Base-by-base conservation (phyloP, 148 eudicot genomes). In the Spergularia bocconei region DNA sequence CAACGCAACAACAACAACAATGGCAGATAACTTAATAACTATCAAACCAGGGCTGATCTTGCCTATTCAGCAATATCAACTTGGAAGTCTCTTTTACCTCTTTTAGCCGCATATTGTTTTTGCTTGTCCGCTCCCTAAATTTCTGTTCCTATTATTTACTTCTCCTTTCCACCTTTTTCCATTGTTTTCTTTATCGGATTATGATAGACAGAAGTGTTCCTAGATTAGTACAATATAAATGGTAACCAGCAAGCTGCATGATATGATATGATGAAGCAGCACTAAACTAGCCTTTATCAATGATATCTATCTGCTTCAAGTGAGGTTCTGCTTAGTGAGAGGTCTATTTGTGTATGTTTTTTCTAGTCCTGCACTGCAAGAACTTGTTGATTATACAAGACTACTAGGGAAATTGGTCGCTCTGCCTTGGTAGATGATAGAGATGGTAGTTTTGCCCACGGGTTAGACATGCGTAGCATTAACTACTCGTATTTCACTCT, bases 381-480 rank as follows among this genome's bases (percentile, higher is more conserved):
- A 67, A 65, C 10, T 41, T 65, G 2, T 41, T 16, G 17, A 38
- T 20, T 64, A 15, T 64, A 64, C 48, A 36, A 64, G 11, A 38
- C 50, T 64, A 64, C 12, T 5, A 36, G 64, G 19, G 29, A 44
- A 67, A 67, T 21, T 23, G 36, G 21, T 33, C 13, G 36, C 55
- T 68, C 55, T 76, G 44, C 57, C 59, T 25, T 6, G 51, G 39
- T 23, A 21, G 54, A 53, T 15, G 17, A 9, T 5, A 0, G 25
- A 47, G 15, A n/a, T 12, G 4, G 33, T 69, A 11, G 3, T 71
- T 29, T 56, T 39, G n/a, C 0, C 17, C 44, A 13, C 25, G 29
- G 60, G 8, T 36, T 63, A 36, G 67, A 11, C 23, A 54, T 69
- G 59, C 52, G 72, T 51, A 69, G 21, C 72, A 51, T 19, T 64